A percentile compares a stretch with the other conserved stretches of the same genome.
Evolutionary conservation across 768 basidiomycete species (phyloP).

Genomic region (Leccinum olivaceopallidum): DNA sequence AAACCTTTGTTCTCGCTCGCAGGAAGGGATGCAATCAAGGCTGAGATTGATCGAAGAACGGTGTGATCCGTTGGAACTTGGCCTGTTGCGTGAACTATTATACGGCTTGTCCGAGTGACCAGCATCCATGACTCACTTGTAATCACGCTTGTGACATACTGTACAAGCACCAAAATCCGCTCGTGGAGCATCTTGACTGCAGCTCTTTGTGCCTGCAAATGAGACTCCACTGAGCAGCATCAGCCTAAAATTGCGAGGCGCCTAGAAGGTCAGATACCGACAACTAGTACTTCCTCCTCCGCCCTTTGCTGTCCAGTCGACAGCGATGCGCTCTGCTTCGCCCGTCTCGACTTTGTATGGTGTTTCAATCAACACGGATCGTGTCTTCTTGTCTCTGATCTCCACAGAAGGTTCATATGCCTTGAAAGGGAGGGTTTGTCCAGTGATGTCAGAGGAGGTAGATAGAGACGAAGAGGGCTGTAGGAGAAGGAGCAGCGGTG

Average conservation of each 20-base stretch:
- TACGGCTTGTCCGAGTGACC: neutral
- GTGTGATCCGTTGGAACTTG: slow-evolving; percentile 75
- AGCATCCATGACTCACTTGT: slow-evolving; percentile 50
- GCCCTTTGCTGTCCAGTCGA: slow-evolving; percentile 91
- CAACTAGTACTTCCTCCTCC: slow-evolving; percentile 80
- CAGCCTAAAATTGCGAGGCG: neutral
- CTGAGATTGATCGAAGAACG: slow-evolving; percentile 80
- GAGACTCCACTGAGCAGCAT: slow-evolving; percentile 71
- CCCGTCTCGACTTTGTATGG: slow-evolving; percentile 93
- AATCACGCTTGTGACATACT: slow-evolving; percentile 79
- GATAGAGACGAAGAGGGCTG: slow-evolving; percentile 53
- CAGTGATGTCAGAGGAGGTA: slow-evolving; percentile 51
- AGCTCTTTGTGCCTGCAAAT: slow-evolving; percentile 88
- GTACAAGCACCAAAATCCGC: slow-evolving; percentile 81
- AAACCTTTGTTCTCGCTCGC: slow-evolving; percentile 83
- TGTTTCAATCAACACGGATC: slow-evolving; percentile 81
- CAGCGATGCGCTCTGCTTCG: slow-evolving; percentile 97
- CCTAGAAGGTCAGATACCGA: slow-evolving; percentile 40
- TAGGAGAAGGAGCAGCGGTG: slow-evolving; percentile 82
- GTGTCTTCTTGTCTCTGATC: slow-evolving; percentile 73
- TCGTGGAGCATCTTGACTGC: slow-evolving; percentile 97
- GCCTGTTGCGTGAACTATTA: slow-evolving; percentile 41
- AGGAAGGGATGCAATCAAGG: slow-evolving; percentile 85
- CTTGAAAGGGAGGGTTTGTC: slow-evolving; percentile 83
- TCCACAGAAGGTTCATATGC: slow-evolving; percentile 94